These are phyloP conservation scores for Leersia perrieri DNA, from an alignment of 176 grass and related monocot species.

Conservation along the genomic window DNA sequence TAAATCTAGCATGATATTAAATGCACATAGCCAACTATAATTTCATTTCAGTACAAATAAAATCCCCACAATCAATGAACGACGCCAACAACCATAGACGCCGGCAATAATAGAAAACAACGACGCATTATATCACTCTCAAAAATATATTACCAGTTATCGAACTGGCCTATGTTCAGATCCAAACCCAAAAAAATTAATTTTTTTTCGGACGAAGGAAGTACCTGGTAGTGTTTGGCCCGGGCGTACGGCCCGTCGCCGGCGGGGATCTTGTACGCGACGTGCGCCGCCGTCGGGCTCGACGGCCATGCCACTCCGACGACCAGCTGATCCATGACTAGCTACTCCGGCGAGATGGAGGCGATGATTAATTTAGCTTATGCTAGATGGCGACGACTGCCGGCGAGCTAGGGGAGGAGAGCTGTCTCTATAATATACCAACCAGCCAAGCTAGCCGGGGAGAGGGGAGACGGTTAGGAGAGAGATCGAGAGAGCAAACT, in stretches of 20 bases:
- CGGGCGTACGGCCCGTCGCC: constrained; percentile 88
- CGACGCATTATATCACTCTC: too few relatives aligned
- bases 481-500: background rate
- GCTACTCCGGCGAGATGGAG: background rate
- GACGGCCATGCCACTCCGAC: constrained; percentile 24
- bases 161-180: too few relatives aligned
- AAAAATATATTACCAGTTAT: too few relatives aligned
- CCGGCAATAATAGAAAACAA: too few relatives aligned
- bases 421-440: constrained; percentile 38
- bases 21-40: too few relatives aligned
- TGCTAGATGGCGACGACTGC: background rate
- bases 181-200: too few relatives aligned
- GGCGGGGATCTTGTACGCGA: constrained; percentile 69
- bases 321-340: constrained; percentile 28
- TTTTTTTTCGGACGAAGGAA: too few relatives aligned
- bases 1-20: too few relatives aligned
- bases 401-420: background rate
- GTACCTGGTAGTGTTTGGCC: constrained; percentile 90
- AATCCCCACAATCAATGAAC: too few relatives aligned
- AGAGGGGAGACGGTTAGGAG: background rate
- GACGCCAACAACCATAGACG: too few relatives aligned
- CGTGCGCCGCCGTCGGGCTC: constrained; percentile 31
- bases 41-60: too few relatives aligned
- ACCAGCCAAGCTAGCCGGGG: background rate
- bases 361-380: too few relatives aligned